Conservation (phyloP, 352 stramenopile genomes). For the Pythium biforme region DNA sequence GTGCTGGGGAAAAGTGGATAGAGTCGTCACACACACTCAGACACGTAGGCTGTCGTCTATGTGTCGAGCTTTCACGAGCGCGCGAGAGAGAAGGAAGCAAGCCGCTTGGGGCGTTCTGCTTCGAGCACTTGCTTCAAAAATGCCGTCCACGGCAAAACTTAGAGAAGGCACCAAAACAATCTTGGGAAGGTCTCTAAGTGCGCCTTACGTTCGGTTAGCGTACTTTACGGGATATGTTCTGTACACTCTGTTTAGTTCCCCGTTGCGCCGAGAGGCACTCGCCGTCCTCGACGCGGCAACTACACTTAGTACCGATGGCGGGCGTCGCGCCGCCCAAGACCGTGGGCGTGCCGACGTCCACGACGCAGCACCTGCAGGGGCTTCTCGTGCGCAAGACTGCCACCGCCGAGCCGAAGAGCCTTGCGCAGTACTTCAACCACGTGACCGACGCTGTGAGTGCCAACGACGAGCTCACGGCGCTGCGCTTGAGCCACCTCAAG, state of each 20-base stretch:
- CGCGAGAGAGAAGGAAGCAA: neutral
- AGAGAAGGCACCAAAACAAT: neutral
- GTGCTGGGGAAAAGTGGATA: neutral
- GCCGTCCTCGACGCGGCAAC: neutral
- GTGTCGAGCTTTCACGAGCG: neutral
- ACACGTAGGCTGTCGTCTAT: neutral
- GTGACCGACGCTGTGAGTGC: constrained; percentile 52
- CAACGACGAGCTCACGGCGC: constrained; percentile 54
- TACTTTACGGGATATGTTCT: constrained; percentile 6
- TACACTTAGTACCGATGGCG: constrained; percentile 8
- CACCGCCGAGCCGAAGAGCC: constrained; percentile 50
- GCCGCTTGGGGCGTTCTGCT: neutral
- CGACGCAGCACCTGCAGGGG: constrained; percentile 63
- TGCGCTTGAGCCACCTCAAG: constrained; percentile 66
- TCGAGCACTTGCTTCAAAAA: constrained; percentile 12
- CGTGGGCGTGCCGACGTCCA: constrained; percentile 28
- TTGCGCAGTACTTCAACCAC: constrained; percentile 71
- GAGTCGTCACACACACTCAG: neutral
- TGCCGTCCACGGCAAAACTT: neutral
- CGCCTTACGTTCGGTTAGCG: constrained; percentile 7
- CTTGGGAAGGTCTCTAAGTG: neutral
- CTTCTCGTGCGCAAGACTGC: constrained; percentile 53
- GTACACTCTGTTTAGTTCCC: neutral
- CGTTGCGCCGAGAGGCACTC: too few species aligned
- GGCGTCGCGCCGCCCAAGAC: constrained; percentile 21